Percentiles rank a stretch among this genome's conserved stretches.
Conservation (phyloP, 2,329 filamentous ascomycete genomes). For the Xylariaceae sp. region DNA sequence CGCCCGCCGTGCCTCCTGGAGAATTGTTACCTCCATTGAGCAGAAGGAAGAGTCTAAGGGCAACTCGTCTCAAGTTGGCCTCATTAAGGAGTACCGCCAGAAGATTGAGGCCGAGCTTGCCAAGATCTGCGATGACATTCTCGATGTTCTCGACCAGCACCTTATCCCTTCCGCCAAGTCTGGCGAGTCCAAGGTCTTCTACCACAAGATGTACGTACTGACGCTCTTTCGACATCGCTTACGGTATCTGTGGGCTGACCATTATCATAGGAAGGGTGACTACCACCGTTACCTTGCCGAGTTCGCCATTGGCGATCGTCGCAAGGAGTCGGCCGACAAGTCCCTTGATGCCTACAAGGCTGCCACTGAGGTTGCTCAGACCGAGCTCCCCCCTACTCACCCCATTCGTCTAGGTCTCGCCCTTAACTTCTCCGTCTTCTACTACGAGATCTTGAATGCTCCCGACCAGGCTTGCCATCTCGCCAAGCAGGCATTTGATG, state of each 20-base stretch:
- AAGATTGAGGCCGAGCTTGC: constrained; percentile 97
- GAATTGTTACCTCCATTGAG: constrained; percentile 97
- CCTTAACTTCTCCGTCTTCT: constrained; percentile 97
- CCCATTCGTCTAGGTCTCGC: constrained; percentile 90
- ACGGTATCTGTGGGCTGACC: constrained; percentile 10
- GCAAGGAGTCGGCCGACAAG: constrained; percentile 90
- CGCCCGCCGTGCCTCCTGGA: constrained; percentile 94
- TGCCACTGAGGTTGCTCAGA: constrained; percentile 85
- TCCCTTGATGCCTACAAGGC: constrained; percentile 97
- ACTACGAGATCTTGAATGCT: constrained; percentile 99
- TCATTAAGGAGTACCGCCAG: constrained; percentile 97
- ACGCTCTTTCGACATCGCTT: not conserved
- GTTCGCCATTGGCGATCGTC: constrained; percentile 91
- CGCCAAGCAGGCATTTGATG: constrained; percentile 92
- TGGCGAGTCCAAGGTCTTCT: constrained; percentile 99
- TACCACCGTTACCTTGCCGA: constrained; percentile 99
- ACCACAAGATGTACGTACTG: constrained; percentile 89
- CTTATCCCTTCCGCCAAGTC: constrained; percentile 91
- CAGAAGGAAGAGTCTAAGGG: constrained; percentile 99
- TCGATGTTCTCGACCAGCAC: constrained; percentile 90
- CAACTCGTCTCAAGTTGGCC: constrained; percentile 82
- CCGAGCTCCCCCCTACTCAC: constrained; percentile 86
- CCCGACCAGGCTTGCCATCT: constrained; percentile 98
- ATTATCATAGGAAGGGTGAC: constrained; percentile 84
- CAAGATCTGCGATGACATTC: constrained; percentile 97